Evolutionary conservation across 768 basidiomycete species (phyloP).

Genomic region (Megacollybia marginata): DNA sequence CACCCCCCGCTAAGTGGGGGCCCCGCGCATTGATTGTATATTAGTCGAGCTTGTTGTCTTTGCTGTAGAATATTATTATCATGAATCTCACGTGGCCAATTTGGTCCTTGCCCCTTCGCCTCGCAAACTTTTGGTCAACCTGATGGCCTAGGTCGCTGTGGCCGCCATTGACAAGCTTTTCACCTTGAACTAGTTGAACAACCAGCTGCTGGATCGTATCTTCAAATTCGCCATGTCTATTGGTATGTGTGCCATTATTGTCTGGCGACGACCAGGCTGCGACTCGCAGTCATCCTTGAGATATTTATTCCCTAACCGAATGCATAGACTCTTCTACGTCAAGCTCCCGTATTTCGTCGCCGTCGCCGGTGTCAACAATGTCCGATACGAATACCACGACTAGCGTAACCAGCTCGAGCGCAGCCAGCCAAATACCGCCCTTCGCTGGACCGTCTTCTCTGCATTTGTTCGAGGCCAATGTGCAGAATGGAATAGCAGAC

Average conservation of each 20-base stretch:
- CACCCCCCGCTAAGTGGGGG: conserved; percentile 20
- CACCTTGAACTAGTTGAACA: too few relatives aligned
- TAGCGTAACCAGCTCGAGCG: conserved; percentile 7
- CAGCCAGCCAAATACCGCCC: conserved; percentile 9
- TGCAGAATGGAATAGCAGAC: too few relatives aligned
- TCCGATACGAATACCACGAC: conserved; percentile 2
- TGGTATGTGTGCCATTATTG: conserved; percentile 12
- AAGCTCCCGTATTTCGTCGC: conserved; percentile 4
- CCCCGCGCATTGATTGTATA: conserved; percentile 12
- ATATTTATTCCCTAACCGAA: conserved; percentile 1
- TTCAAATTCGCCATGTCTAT: conserved; percentile 11
- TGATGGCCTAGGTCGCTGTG: too few relatives aligned
- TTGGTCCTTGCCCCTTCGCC: too few relatives aligned
- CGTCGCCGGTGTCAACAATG: conserved; percentile 6
- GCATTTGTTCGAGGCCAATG: conserved; percentile 20
- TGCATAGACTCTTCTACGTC: conserved; percentile 6
- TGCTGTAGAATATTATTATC: not conserved
- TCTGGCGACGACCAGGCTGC: conserved; percentile 5
- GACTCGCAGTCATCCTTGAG: not conserved
- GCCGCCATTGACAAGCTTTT: too few relatives aligned
- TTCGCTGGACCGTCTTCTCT: conserved; percentile 13
- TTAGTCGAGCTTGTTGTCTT: conserved; percentile 2
- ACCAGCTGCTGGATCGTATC: not conserved
- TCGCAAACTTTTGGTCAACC: too few relatives aligned
- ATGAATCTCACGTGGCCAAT: not conserved